Percentiles rank a stretch among this genome's conserved stretches.
These are phyloP conservation scores for Plasmodium relictum DNA, from an alignment of 169 alveolate genomes.

Conservation along the genomic window DNA sequence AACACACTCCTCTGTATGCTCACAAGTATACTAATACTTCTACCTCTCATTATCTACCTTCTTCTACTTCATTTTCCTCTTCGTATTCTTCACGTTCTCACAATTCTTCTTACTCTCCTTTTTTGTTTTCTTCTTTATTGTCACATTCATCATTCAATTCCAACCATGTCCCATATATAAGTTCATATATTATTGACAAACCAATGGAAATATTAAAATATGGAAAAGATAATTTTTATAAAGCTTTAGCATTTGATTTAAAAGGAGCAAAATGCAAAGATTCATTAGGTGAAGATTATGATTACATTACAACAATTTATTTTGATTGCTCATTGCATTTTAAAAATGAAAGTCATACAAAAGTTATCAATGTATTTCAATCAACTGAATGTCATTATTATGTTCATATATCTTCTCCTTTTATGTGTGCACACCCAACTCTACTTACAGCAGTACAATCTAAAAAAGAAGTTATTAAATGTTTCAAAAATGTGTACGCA, in stretches of 20 bases:
- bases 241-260: constrained; percentile 68
- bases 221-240: constrained; percentile 50
- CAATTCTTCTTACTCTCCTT: not conserved
- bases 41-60: not conserved
- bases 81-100: not conserved
- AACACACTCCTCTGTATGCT: too few relatives aligned
- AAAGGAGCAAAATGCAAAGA: constrained; percentile 72
- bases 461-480: constrained; percentile 39
- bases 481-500: constrained; percentile 64
- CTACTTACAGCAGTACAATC: constrained; percentile 39
- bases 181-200: constrained; percentile 64
- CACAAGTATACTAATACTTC: not conserved
- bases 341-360: constrained; percentile 55
- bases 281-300: constrained; percentile 48
- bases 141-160: constrained; percentile 18
- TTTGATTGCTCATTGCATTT: constrained; percentile 70
- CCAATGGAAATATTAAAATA: constrained; percentile 64
- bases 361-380: constrained; percentile 43
- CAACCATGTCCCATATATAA: constrained; percentile 43
- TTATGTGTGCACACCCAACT: constrained; percentile 71
- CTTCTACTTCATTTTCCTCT: not conserved
- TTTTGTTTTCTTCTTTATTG: not conserved
- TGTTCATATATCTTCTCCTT: constrained; percentile 68
- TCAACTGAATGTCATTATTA: constrained; percentile 77
- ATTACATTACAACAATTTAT: constrained; percentile 63